Base-by-base conservation (phyloP, 768 basidiomycete genomes). In the Candolleomyces efflorescens region DNA sequence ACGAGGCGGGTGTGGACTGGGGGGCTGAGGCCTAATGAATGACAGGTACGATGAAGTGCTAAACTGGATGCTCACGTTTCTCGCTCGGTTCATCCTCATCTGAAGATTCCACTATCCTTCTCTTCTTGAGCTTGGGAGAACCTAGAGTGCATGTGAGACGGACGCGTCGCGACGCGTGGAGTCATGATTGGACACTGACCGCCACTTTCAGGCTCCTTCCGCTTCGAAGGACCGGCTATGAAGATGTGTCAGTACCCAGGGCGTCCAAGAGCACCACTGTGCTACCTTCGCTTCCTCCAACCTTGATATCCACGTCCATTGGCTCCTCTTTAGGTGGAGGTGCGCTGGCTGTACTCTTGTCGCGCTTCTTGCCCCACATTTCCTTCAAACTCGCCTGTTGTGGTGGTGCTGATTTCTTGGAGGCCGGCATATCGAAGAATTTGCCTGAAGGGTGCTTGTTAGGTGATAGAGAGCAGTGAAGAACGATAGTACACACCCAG, bases 321-420 rank as follows among this genome's bases (percentile, higher is more conserved):
- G 60, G 51, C 50, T 65, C 48, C 43, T 67, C 63, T 62, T 69
- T 59, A 45, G 65, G 61, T 59, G 66, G 58, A 11, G 64, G 41
- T 53, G 53, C 61, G 22, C 48, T 44, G 13, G 61, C 55, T 38
- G 58, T 58, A 59, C 58, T 59, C 23, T 32, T 43, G 58, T 68
- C 66, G 59, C 67, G 79, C 71, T 81, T 82, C 63, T 72, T 75
- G 10, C 75, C 78, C 89, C 89, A 93, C 75, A 90, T 78, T 55
- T 91, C 88, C 56, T 82, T 78, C 39, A 94, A 80, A 64, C 76
- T 91, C n/a, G 90, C 77, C 68, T 94, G 91, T 58, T 90, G 89
- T 6, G 86, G 83, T 0, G 87, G 86, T 3, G 85, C 69, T 26
- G 82, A 68, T 70, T 89, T 91, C n/a, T 67, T 62, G 26, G 78